Conservation (phyloP, 306 rosid genomes). For the Begonia loranthoides region DNA sequence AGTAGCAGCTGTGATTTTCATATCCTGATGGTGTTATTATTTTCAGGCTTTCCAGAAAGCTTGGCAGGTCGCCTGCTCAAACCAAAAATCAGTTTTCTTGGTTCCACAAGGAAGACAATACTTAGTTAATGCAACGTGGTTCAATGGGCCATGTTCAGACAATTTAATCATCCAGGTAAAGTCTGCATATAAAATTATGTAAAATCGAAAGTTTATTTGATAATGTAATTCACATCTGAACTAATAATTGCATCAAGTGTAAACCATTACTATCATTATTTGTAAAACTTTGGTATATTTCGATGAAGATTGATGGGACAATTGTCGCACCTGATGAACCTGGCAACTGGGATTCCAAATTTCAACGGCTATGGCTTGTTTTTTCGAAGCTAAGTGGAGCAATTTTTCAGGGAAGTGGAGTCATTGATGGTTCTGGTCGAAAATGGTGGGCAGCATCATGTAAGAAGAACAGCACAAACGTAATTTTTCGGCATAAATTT, state of each 20-base stretch:
- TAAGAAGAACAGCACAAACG: conserved; percentile 83
- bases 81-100: conserved; percentile 52
- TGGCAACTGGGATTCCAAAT: conserved; percentile 61
- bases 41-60: conserved; percentile 70
- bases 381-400: conserved; percentile 47
- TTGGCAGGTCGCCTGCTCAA: conserved; percentile 65
- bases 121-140: conserved; percentile 74
- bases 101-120: conserved; percentile 64
- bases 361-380: conserved; percentile 56
- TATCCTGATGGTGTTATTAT: conserved; percentile 21
- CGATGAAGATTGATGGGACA: conserved; percentile 74
- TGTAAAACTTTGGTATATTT: neutral
- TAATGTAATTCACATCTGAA: neutral
- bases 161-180: conserved; percentile 57
- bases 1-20: too few species aligned
- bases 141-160: conserved; percentile 71
- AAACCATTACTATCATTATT: neutral
- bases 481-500: conserved; percentile 13
- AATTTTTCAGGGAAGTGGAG: conserved; percentile 73
- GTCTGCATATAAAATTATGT: too few species aligned
- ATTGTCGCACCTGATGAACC: conserved; percentile 90
- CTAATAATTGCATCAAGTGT: neutral
- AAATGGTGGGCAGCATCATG: conserved; percentile 99
- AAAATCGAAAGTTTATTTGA: conserved; percentile 7
- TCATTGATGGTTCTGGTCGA: conserved; percentile 90